Conservation (phyloP, 1,139 yeast species). For the Geotrichum reessii region DNA sequence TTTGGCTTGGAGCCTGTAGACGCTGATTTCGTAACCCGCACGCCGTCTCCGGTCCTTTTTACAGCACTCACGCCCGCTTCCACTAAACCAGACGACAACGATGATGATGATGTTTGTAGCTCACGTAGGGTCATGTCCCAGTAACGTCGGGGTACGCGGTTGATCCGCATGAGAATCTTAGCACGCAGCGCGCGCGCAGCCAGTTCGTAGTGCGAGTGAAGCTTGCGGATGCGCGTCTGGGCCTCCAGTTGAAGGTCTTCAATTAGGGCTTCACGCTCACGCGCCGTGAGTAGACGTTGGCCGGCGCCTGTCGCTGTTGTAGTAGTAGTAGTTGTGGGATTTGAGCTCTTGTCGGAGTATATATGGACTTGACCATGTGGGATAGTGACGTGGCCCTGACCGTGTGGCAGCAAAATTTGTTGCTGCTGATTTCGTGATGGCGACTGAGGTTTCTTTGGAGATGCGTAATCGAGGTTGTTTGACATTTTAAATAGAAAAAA, state of each 20-base stretch:
- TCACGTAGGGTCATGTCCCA: conserved; percentile 41
- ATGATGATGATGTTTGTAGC: conserved; percentile 20
- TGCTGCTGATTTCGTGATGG: neutral
- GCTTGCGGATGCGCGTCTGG: conserved; percentile 29
- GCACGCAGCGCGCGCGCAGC: conserved; percentile 35
- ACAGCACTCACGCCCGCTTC: neutral
- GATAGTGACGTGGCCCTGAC: neutral
- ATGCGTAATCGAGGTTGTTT: neutral
- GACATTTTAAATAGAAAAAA: neutral
- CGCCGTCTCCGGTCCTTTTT: neutral
- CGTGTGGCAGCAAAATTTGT: neutral
- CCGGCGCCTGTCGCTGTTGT: neutral
- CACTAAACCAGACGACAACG: no score
- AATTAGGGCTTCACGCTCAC: conserved; percentile 30
- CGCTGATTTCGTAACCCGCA: neutral
- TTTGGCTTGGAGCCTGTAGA: neutral
- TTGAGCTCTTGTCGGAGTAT: neutral
- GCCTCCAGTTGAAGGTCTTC: conserved; percentile 30
- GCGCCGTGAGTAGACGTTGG: conserved; percentile 21
- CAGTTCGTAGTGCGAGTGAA: conserved; percentile 33
- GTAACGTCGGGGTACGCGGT: conserved; percentile 39
- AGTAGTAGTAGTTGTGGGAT: neutral
- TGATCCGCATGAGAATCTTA: conserved; percentile 38
- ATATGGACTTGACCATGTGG: neutral
- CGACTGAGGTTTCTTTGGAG: neutral